Conservation (phyloP, 2,329 filamentous ascomycete species). For the Ophiocordyceps camponoti-floridani region DNA sequence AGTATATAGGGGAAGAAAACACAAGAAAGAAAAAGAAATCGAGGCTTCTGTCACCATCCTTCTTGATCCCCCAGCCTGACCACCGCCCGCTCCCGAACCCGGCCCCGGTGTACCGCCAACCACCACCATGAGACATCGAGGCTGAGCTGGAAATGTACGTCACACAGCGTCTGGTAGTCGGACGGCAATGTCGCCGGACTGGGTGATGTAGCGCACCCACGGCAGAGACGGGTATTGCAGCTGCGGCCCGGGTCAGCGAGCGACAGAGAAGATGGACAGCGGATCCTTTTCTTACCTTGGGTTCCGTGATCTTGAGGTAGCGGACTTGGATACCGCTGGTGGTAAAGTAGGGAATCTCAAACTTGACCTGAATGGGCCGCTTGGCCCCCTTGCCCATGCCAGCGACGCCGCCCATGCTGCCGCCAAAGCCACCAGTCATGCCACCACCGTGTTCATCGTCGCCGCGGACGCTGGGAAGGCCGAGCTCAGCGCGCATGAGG, state of each 20-base stretch:
- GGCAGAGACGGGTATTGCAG: conserved; percentile 94
- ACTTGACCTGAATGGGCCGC: conserved; percentile 95
- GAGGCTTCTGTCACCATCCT: too few relatives aligned
- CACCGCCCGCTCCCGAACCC: too few relatives aligned
- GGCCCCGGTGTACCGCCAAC: too few relatives aligned
- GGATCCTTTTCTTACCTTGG: conserved; percentile 55
- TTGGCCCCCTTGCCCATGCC: conserved; percentile 66
- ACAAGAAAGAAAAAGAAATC: too few relatives aligned
- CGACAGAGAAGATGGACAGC: background rate
- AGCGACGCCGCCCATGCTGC: conserved; percentile 86
- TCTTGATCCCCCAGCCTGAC: too few relatives aligned
- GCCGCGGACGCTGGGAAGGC: conserved; percentile 80
- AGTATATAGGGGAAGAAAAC: too few relatives aligned
- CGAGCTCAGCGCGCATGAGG: conserved; percentile 91
- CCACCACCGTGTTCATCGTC: conserved; percentile 91
- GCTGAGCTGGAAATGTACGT: background rate
- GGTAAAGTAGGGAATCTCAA: conserved; percentile 99
- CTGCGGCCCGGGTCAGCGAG: conserved; percentile 23
- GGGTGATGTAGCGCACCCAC: conserved; percentile 97
- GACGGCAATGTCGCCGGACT: conserved; percentile 92
- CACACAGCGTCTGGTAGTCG: conserved; percentile 78
- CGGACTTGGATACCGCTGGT: conserved; percentile 96
- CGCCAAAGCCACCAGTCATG: conserved; percentile 94
- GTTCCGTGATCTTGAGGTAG: conserved; percentile 98
- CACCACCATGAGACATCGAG: too few relatives aligned